Evolutionary conservation across 352 stramenopile genomes (phyloP), one percentile per base, ranked within the genome.

Genomic region (Pythium biforme): DNA sequence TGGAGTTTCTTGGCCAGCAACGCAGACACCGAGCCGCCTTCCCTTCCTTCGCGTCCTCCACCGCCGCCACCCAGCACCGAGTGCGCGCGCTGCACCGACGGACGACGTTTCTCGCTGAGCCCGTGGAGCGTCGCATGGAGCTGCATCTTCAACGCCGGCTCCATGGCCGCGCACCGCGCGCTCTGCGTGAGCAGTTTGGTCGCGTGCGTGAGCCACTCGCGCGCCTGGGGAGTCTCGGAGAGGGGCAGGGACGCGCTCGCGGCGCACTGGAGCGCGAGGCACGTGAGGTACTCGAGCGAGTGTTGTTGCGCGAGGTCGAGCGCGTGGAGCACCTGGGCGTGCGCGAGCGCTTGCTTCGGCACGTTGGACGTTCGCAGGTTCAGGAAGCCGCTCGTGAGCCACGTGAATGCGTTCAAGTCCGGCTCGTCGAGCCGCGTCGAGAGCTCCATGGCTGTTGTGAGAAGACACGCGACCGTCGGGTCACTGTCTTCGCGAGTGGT

Each of bases 311-410:
- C 47, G 7, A 81, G 57, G 19, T 67, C 66, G 34, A 81, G 65
- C 2, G 64, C 67, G 53, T 80, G 53, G 34, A 72, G 56, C 15
- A 78, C 52, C 59, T 85, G 74, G 0, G 52, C 53, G 15, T 71
- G 57, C 7, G 72, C 73, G 12, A 80, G 54, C 5, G 54, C 47
- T 25, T 68, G 45, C 56, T 65, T 64, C 6, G 33, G 47, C 14
- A 57, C 27, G 4, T 34, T 43, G 12, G 60, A 31, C 1, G 60
- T 55, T 17, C 78, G 64, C 1, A 75, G 41, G 33, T 83, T 80
- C 37, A 83, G 75, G 58, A 76, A 81, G 0, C 70, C 76, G 33
- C 74, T 81, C 3, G 69, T 64, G 33, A 85, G 64, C 76, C 71
- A 85, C 45, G 76, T 71, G 34, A 85, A 68, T 4, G 72, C 64